Base-by-base conservation (phyloP, 768 basidiomycete genomes). In the Clitopilus hobsonii region DNA sequence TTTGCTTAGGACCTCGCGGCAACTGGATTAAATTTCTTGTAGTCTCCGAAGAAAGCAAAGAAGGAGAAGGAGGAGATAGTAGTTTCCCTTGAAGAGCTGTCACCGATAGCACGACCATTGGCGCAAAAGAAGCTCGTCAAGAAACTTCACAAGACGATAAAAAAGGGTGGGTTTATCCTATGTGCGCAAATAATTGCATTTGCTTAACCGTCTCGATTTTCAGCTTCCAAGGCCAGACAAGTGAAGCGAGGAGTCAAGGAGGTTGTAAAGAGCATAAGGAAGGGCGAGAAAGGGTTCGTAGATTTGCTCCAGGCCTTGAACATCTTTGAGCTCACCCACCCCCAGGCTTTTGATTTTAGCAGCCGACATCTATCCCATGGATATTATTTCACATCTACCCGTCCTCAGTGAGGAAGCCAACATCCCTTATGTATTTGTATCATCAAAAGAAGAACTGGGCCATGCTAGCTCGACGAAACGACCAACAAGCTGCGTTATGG, bases 201-300 rank as follows among this genome's bases (percentile, higher is more conserved):
- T 48, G 1, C 51, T 49, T 25, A 11, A 18, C 8, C 64, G 51
- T 61, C 41, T 25, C 38, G 45, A 20, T 20, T 41, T 49, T 24
- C 63, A 96, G 94, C 97, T 16, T 94, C 95, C 23, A 97, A 96
- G 70, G 86, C 85, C 36, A 85, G 96, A 56, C 94, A 97, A 70
- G 88, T 98, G 27, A 98, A 97, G 76, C 84, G 97, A 45, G 97
- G 97, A 36, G 96, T 99, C 49, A 98, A 98, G 72, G 97, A 99
- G 71, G 92, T 99, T 28, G 94, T 97, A 41, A 99, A 99, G 71
- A 93, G 93, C 2, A 89, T 99, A 38, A 82, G 95, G 53, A 99
- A 99, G 68, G 95, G 95, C 56, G 96, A 98, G 70, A 94, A 91
- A 77, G 97, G 97, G 93, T 88, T 63, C 57, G 87, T 75, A 16